A percentile compares a stretch with the other conserved stretches of the same genome.
Conservation (phyloP, 1,139 yeast genomes). For the Barnettozyma hawaiiensis region DNA sequence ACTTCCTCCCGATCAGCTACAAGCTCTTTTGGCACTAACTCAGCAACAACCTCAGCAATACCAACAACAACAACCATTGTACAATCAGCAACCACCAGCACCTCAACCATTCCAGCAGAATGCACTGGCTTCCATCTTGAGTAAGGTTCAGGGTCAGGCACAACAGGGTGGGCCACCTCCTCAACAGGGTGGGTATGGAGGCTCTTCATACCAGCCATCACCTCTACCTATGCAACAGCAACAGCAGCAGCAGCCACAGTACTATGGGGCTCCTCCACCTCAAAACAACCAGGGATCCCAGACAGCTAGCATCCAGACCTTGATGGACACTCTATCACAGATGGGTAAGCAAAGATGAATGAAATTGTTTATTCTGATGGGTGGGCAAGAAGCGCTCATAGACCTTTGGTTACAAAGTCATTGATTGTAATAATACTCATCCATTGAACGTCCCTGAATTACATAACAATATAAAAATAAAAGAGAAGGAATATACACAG, state of each 20-base stretch:
- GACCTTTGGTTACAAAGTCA: too few species aligned
- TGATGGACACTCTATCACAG: not conserved
- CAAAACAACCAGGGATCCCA: not conserved
- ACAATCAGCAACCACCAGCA: constrained; percentile 15
- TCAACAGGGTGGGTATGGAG: not conserved
- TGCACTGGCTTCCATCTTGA: constrained; percentile 1
- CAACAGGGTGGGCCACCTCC: not conserved
- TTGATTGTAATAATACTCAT: too few species aligned
- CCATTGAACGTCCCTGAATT: too few species aligned
- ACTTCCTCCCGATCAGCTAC: constrained; percentile 12
- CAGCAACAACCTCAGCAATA: constrained; percentile 12
- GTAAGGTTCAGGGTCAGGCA: constrained; percentile 1
- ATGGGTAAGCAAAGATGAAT: not conserved
- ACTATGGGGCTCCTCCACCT: not conserved
- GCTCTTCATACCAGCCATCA: not conserved
- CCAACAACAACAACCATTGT: constrained; percentile 19
- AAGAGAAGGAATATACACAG: too few species aligned
- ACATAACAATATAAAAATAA: too few species aligned
- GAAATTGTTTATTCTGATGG: not conserved
- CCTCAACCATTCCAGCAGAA: constrained; percentile 18
- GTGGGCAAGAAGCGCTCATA: not conserved
- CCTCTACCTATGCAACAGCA: not conserved
- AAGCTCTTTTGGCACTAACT: constrained; percentile 9
- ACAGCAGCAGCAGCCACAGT: not conserved
- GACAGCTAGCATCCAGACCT: not conserved